Base-by-base conservation (phyloP, 1,284 basidiomycete species). In the Pseudozyma sp. region DNA sequence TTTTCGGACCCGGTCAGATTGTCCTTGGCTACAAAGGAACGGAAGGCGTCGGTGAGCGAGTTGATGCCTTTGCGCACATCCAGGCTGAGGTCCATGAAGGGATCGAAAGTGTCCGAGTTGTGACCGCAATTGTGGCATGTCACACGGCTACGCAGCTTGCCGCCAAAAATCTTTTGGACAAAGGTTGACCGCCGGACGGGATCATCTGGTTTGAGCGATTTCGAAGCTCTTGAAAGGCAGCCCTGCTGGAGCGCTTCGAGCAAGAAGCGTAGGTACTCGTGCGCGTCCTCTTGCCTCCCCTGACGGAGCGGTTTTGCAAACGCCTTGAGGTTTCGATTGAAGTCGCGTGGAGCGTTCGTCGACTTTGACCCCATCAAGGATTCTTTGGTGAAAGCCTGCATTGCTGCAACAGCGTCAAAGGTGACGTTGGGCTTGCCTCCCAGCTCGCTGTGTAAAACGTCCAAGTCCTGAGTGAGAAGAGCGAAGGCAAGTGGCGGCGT, bases 241-340 rank as follows among this genome's bases (percentile, higher is more conserved):
- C 92, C 90, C 80, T 91, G 92, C 85, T 97, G 95, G 57, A 97
- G 85, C 30, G 92, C 92, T 80, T 99, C 97, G 39, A 98, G 90
- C 29, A 92, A 90, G 85, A 97, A 97, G 33, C 97, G 91, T 54
- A 99, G 89, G 82, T 99, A 99, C 85, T 99, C 97, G 85, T 99
- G 97, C 4, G 96, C 91, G 84, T 99, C 97, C 84, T 99, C 97
- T 85, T 99, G 97, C 70, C 94, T 87, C n/a, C 93, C 94, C 83
- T 87, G 89, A 52, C 91, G 90, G 88, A 99, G 90, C 73, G 94
- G 91, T 84, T 94, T 94, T 14, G 94, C 94, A 76, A 99, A 95
- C 11, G 88, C 94, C 50, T 79, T 79, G 56, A 84, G 68, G 54
- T 80, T 79, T n/a, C 58, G 44, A 40, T 76, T 68, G 57, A 83